Conservation (phyloP, 2,329 filamentous ascomycete genomes). For the Alternaria alternata region DNA sequence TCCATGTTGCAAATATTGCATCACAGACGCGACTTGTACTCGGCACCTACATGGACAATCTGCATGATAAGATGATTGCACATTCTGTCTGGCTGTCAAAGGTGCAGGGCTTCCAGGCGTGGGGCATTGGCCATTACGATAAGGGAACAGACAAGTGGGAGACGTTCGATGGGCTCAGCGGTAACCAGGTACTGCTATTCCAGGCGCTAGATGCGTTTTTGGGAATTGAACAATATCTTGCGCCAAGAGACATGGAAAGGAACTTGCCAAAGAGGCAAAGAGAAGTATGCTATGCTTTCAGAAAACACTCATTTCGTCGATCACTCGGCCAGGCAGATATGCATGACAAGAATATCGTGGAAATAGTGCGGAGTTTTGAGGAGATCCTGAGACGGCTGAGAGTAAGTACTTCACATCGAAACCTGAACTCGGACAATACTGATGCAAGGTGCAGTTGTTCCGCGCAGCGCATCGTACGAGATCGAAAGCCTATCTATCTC, state of each 20-base stretch:
- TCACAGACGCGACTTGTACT: constrained; percentile 2
- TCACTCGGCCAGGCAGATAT: not conserved
- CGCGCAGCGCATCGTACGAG: constrained; percentile 8
- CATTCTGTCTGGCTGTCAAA: constrained; percentile 8
- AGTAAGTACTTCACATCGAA: not conserved
- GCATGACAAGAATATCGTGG: too few species aligned
- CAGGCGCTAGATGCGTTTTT: constrained; percentile 12
- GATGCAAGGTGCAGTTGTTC: constrained; percentile 5
- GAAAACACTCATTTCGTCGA: constrained; percentile 6
- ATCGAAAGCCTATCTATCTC: constrained; percentile 6
- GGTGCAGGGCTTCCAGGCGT: constrained; percentile 12
- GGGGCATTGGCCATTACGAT: constrained; percentile 4
- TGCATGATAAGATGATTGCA: constrained; percentile 8
- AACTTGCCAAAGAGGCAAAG: constrained; percentile 8
- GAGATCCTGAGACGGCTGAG: too few species aligned
- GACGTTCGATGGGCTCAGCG: constrained; percentile 6
- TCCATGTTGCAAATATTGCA: constrained; percentile 5
- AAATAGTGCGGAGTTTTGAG: too few species aligned
- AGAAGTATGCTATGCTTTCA: constrained; percentile 1
- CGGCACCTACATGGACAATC: constrained; percentile 5
- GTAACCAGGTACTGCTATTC: constrained; percentile 9
- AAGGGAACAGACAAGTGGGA: not conserved
- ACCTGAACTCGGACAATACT: not conserved
- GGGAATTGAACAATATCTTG: constrained; percentile 12
- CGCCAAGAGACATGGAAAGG: constrained; percentile 1